These are phyloP conservation scores for Madurella mycetomatis DNA, from an alignment of 2,329 filamentous ascomycete genomes.

Conservation along the genomic window DNA sequence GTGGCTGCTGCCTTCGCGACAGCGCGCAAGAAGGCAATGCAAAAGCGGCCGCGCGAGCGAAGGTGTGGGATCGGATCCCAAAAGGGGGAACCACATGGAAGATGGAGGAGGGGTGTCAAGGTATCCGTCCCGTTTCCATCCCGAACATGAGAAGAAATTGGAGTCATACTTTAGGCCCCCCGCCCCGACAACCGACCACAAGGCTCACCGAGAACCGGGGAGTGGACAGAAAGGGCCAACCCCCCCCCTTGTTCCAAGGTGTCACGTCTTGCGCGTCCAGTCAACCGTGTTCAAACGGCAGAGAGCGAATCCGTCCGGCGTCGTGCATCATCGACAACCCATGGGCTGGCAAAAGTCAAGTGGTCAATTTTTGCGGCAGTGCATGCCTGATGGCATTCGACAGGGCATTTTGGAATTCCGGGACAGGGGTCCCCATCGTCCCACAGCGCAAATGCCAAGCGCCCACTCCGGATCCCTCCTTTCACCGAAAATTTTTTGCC, in stretches of 20 bases:
- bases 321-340: not conserved
- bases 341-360: no score
- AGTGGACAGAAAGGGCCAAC: not conserved
- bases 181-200: slow-evolving; percentile 16
- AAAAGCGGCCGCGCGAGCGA: not conserved
- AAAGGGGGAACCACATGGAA: not conserved
- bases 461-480: slow-evolving; percentile 16
- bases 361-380: slow-evolving; percentile 14
- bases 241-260: not conserved
- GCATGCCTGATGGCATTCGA: slow-evolving; percentile 11
- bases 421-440: slow-evolving; percentile 1
- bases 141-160: slow-evolving; percentile 4
- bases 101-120: slow-evolving; percentile 4
- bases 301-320: not conserved
- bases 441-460: slow-evolving; percentile 13
- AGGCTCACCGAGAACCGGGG: slow-evolving; percentile 19
- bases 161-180: slow-evolving; percentile 22
- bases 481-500: slow-evolving; percentile 18
- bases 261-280: not conserved
- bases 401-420: slow-evolving; percentile 14
- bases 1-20: slow-evolving; percentile 23
- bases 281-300: not conserved
- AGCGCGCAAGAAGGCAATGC: slow-evolving; percentile 12
- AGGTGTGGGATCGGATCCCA: no score
- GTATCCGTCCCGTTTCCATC: slow-evolving; percentile 11